Evolutionary conservation across 2,329 filamentous ascomycete genomes (phyloP).

Genomic region (Ceratocystis smalleyi): DNA sequence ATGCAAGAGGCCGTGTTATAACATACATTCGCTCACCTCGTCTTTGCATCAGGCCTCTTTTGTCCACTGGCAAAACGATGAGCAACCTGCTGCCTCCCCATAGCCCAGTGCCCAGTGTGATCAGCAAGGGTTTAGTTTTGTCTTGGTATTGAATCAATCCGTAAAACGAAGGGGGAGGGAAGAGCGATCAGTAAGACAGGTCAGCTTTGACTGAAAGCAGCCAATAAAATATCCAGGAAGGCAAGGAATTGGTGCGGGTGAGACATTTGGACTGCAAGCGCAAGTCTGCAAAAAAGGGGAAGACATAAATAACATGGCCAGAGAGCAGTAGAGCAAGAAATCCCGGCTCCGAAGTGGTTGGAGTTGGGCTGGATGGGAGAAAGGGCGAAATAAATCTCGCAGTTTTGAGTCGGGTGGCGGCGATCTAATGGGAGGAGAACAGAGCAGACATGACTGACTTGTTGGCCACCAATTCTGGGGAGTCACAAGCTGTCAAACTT

Average conservation of each 20-base stretch:
- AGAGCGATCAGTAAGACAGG: background rate
- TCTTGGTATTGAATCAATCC: background rate
- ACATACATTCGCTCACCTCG: background rate
- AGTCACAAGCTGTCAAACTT: too few species aligned
- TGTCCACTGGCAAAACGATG: background rate
- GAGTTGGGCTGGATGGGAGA: background rate
- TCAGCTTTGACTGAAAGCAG: background rate
- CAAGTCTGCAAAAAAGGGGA: background rate
- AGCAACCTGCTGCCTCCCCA: background rate
- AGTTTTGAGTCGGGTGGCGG: background rate
- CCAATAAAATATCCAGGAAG: background rate
- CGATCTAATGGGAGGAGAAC: background rate
- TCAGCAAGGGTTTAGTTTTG: background rate
- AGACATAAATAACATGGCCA: background rate
- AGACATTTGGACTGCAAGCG: background rate
- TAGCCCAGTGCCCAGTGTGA: background rate
- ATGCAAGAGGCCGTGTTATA: background rate
- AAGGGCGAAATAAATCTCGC: background rate
- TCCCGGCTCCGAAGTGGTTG: background rate
- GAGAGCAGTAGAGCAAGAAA: background rate
- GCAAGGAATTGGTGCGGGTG: background rate
- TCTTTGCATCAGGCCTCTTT: background rate
- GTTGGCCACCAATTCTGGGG: too few species aligned
- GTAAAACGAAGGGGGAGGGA: background rate
- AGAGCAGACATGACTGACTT: too few species aligned